Evolutionary conservation across 164 flowering plant species (phyloP).

Genomic region (Aristolochia californica): DNA sequence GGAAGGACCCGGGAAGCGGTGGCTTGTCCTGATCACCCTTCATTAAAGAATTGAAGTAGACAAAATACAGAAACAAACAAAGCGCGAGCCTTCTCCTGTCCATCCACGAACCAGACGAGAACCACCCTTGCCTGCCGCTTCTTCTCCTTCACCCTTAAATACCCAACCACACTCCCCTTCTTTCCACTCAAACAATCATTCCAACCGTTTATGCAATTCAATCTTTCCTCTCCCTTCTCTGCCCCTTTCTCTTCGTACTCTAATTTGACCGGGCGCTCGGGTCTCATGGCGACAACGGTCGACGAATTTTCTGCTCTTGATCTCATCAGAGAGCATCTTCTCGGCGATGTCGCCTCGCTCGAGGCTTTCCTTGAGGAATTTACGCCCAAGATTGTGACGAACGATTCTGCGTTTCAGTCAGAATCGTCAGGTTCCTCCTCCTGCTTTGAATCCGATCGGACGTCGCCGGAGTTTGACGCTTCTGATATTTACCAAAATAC

Average conservation of each 20-base stretch:
- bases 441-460: no score
- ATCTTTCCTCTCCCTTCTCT: background rate
- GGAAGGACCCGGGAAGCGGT: no score
- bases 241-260: background rate
- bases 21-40: no score
- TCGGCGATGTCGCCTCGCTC: conserved; percentile 17
- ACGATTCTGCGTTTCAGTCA: background rate
- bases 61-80: background rate
- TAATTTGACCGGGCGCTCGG: background rate
- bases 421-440: background rate
- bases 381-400: background rate
- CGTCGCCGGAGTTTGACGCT: no score
- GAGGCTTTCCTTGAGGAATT: background rate
- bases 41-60: no score
- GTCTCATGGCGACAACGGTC: conserved; percentile 17
- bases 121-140: background rate
- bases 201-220: background rate
- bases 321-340: conserved; percentile 24
- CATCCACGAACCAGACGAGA: background rate
- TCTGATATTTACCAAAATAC: background rate
- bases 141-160: background rate
- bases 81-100: background rate
- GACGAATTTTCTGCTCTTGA: conserved; percentile 26
- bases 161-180: conserved; percentile 2
- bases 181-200: conserved; percentile 1